Evolutionary conservation across 164 flowering plant species (phyloP), one percentile per base, ranked within the genome.

Genomic region (Magnolia sinica): DNA sequence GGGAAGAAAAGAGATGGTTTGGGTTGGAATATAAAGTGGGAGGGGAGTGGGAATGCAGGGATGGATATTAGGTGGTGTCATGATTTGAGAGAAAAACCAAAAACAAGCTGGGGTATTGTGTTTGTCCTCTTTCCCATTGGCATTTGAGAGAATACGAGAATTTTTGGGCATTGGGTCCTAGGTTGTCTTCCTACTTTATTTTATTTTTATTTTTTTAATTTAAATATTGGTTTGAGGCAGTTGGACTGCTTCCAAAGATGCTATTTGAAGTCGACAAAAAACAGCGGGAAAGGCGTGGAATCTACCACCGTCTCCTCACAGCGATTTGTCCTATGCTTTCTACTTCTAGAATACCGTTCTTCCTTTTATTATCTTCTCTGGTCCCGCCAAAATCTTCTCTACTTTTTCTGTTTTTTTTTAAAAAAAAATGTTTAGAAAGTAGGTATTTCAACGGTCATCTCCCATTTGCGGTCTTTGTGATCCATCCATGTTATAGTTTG

Each of bases 191-290:
- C 49, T 9, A 18, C 23, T 50, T 68, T 18, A 31, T 37, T 31
- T 66, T 66, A 14, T 3, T 16, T 11, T 9, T 55, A 8, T 55
- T 16, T 55, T 55, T 11, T 16, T 11, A 8, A 16, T 55, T 19
- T 4, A 50, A 45, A 50, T 6, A 11, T 49, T 45, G 50, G 45
- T n/a, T 65, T n/a, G n/a, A 59, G 58, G 51, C 50, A 24, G 64
- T 75, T 52, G 78, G 68, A 69, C 31, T 2, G 66, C 58, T 59
- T 58, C 29, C 10, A 58, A 58, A 76, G 73, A 76, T 68, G 73
- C 73, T 72, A 58, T 68, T 68, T 68, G 65, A 19, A 76, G 65
- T 52, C 29, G 77, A 76, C 78, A 76, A 76, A 37, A 29, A 76
- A 37, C 67, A 69, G 69, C 67, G 55, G 68, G 69, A 63, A 73